These are phyloP conservation scores for Rhizophagus clarus DNA, from an alignment of 192 early-diverging fungal species.

Conservation along the genomic window DNA sequence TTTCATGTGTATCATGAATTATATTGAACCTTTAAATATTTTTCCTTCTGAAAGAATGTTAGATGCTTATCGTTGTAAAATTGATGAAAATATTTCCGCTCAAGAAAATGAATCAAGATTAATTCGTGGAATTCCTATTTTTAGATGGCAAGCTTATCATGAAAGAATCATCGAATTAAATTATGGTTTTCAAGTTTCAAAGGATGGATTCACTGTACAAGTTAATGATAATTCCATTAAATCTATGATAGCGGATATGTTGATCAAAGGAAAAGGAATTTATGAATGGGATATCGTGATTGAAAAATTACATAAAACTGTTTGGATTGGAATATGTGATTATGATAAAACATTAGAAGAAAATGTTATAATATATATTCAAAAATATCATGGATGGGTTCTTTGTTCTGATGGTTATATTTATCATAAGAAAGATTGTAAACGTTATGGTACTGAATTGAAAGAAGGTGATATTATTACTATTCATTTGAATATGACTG, in stretches of 20 bases:
- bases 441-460: slow-evolving; percentile 13
- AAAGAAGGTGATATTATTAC: slow-evolving; percentile 1
- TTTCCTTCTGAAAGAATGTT: background rate
- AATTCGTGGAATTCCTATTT: background rate
- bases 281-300: slow-evolving; percentile 16
- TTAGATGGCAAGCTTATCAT: background rate
- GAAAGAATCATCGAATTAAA: background rate
- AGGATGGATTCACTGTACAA: background rate
- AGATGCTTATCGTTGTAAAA: background rate
- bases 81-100: background rate
- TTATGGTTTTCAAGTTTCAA: background rate
- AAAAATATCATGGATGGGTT: background rate
- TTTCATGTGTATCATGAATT: background rate
- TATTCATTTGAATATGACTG: slow-evolving; percentile 30
- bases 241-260: background rate
- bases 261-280: slow-evolving; percentile 1
- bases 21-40: background rate
- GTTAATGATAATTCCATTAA: background rate
- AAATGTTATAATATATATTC: background rate
- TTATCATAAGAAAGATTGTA: background rate
- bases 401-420: slow-evolving; percentile 7
- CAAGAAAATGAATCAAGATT: background rate
- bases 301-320: background rate
- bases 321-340: slow-evolving; percentile 17
- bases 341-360: background rate